Evolutionary conservation across 305 asterid genomes (phyloP).

Genomic region (Fraxinus baroniana): DNA sequence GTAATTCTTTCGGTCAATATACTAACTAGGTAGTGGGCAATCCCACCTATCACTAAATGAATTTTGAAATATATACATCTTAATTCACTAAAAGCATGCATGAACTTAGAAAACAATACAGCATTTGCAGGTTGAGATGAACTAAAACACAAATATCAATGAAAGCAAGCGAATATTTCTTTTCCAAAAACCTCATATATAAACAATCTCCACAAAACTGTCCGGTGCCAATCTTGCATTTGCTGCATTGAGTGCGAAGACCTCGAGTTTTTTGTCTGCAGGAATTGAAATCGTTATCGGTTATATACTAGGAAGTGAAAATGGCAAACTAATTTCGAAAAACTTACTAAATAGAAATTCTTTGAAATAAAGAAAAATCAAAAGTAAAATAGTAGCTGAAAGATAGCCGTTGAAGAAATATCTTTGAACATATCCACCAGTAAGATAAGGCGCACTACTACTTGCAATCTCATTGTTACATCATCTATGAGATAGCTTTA

Average conservation of each 20-base stretch:
- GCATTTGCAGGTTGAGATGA: background rate
- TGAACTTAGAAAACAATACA: background rate
- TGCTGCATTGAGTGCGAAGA: slow-evolving; percentile 55
- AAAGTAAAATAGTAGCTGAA: background rate
- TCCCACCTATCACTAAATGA: background rate
- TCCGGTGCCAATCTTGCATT: slow-evolving; percentile 45
- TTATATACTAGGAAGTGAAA: background rate
- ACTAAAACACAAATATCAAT: background rate
- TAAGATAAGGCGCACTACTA: background rate
- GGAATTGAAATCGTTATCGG: background rate
- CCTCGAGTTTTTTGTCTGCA: slow-evolving; percentile 64
- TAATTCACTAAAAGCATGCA: background rate
- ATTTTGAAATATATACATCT: background rate
- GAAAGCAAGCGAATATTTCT: background rate
- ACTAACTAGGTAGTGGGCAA: background rate
- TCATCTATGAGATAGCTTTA: background rate
- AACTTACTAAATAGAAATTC: background rate
- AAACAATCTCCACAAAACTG: slow-evolving; percentile 85
- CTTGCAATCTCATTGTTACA: background rate
- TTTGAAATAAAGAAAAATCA: background rate
- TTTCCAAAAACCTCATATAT: slow-evolving; percentile 48
- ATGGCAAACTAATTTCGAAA: background rate
- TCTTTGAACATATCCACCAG: background rate
- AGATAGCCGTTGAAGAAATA: background rate
- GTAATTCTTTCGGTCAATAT: background rate